Evolutionary conservation across 495 filamentous ascomycete genomes (phyloP), one percentile per base, ranked within the genome.

Genomic region (Darksidea phi): DNA sequence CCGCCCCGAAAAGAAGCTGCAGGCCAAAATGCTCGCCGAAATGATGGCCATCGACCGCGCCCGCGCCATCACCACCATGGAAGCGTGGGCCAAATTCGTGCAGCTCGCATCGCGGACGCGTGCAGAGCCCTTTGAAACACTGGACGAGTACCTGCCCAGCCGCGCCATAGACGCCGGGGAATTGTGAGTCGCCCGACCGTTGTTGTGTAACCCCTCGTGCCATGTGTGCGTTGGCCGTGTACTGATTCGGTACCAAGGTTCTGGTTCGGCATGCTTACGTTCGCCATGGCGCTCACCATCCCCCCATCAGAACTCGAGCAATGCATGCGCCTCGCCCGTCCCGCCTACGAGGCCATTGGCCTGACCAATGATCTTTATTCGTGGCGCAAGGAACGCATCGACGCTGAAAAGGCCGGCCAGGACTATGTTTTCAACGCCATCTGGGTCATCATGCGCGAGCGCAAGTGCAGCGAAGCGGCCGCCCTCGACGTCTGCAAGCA

Each of bases 351-450:
- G 4, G 70, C 64, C 23, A 20, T 70, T 15, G 54, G 56, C 8
- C 67, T 78, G 10, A 69, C 66, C 3, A 78, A 76, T 36, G 59
- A 63, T 36, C 36, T 63, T 5, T 63, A 20, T 42, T 63, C 59
- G 18, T 63, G 52, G 52, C 25, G 54, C 13, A 56, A 57, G 25
- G 59, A 63, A 23, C 32, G 41, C 10, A 20, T 45, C 2, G 59
- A 18, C 7, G 59, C 59, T 1, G 23, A 45, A n/a, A 15, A 25
- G 11, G 32, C 6, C 1, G 74, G 72, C 34, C 56, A 71, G 20
- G 70, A 65, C 36, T 72, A 71, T 12, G 68, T 75, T 15, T 57
- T 69, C 36, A 75, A 76, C 56, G 74, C 73, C 13, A 67, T 77
- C 24, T 75, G 64, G 68, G 73, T 77, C 32, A 59, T 73, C 18